Evolutionary conservation across 176 grass and related monocot species (phyloP).

Genomic region (Otatea glauca): DNA sequence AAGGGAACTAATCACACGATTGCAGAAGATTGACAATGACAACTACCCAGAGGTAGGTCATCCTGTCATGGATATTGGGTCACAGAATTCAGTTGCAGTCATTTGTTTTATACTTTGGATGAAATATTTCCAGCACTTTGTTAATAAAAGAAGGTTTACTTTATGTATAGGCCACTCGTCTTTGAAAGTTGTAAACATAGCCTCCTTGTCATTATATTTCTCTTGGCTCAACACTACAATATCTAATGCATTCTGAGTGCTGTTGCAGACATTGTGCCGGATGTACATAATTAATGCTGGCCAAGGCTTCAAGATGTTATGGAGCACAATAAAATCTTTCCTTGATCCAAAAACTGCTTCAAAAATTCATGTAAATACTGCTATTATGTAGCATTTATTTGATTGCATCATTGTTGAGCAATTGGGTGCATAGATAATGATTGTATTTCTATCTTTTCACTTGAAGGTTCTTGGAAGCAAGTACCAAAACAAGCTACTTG

Average conservation of each 20-base stretch:
- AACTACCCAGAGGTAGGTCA: conserved; percentile 93
- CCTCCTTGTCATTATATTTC: conserved; percentile 33
- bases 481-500: conserved; percentile 87
- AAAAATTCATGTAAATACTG: conserved; percentile 85
- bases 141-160: background rate
- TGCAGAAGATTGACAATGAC: conserved; percentile 94
- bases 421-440: conserved; percentile 19
- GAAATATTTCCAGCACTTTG: conserved; percentile 1
- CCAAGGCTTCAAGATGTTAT: conserved; percentile 89
- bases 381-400: conserved; percentile 21
- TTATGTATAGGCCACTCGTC: conserved; percentile 5
- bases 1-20: conserved; percentile 79
- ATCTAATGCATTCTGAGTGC: conserved; percentile 35
- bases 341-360: conserved; percentile 99
- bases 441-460: conserved; percentile 39
- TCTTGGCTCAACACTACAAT: conserved; percentile 27
- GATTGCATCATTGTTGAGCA: conserved; percentile 30
- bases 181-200: conserved; percentile 26
- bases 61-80: conserved; percentile 6
- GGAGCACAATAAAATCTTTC: conserved; percentile 95
- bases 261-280: conserved; percentile 72
- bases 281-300: conserved; percentile 97
- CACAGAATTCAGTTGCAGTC: conserved; percentile 1
- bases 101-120: background rate
- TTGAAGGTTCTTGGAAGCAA: conserved; percentile 91